Evolutionary conservation across 1,284 basidiomycete genomes (phyloP), one percentile per base, ranked within the genome.

Genomic region (Naganishia cerealis): DNA sequence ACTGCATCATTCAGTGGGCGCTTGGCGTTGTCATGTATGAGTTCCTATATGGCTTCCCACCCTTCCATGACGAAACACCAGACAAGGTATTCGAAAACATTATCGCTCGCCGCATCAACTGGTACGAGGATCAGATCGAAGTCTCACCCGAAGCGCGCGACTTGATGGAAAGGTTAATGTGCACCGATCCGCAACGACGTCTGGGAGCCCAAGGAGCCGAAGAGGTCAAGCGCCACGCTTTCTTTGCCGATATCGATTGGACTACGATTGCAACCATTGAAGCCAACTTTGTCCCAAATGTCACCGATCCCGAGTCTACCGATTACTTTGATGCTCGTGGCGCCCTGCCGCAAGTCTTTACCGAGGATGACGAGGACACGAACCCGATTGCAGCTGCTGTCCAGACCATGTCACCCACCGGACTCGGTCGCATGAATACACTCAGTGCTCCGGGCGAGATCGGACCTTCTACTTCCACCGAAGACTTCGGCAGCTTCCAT

Each of bases 81-180:
- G 93, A 97, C 78, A 92, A 92, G 81, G 94, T 99, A 5, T 99
- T 99, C 76, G 94, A 98, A 82, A 99, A 98, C 78, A 97, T 99
- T 75, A 85, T 99, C 18, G 97, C 94, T n/a, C 89, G 94, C 15
- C 88, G 91, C 50, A 87, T 99, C 76, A 89, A 95, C 71, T 99
- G 94, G 94, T 79, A 81, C 73, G 90, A 95, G 75, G 92, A 95
- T 74, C 94, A 96, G 57, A 83, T 94, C 38, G 93, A 97, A 67
- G 87, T 92, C 72, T 91, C 92, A 8, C 85, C 86, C 1, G 92
- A 94, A 75, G 92, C 92, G 18, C 87, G 87, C 61, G 91, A 98
- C 80, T 90, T 99, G 75, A 97, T 99, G 87, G 86, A 90, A 75
- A 84, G 88, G 26, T 84, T 99, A 43, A 85, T 99, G 86, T 90